A percentile compares a stretch with the other conserved stretches of the same genome.
These are phyloP conservation scores for Colletotrichum cordylinicola DNA, from an alignment of 2,329 filamentous ascomycete genomes.

Conservation along the genomic window DNA sequence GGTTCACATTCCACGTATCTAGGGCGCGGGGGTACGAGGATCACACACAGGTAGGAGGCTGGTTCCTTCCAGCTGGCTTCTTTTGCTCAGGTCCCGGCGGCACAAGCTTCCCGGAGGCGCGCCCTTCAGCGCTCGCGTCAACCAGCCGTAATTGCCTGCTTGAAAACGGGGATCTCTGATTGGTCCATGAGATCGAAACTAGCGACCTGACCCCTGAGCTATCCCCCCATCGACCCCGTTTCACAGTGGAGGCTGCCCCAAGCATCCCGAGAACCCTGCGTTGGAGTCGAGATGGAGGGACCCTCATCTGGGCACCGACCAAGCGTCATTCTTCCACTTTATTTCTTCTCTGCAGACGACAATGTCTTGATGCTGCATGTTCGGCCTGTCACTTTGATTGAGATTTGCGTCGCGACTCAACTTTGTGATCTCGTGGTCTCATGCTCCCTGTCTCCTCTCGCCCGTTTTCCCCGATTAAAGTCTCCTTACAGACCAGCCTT, in stretches of 20 bases:
- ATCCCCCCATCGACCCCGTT: not conserved
- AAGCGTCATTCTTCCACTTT: not conserved
- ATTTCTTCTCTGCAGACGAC: not conserved
- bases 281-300: not conserved
- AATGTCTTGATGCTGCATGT: not conserved
- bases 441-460: not conserved
- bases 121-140: not conserved
- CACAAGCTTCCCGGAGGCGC: not conserved
- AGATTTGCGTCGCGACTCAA: not conserved
- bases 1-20: not conserved
- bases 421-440: not conserved
- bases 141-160: not conserved
- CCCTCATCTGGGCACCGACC: not conserved
- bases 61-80: slow-evolving; percentile 10
- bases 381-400: not conserved
- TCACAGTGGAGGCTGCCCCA: not conserved
- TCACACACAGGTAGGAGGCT: not conserved
- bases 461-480: not conserved
- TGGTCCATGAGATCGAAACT: not conserved
- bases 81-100: not conserved
- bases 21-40: not conserved
- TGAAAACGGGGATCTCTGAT: not conserved
- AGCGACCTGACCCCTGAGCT: not conserved
- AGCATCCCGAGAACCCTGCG: not conserved
- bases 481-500: not conserved